phyloP scores from a whole-genome alignment of 2,329 filamentous ascomycete species.

The Stromatinia cepivora region DNA sequence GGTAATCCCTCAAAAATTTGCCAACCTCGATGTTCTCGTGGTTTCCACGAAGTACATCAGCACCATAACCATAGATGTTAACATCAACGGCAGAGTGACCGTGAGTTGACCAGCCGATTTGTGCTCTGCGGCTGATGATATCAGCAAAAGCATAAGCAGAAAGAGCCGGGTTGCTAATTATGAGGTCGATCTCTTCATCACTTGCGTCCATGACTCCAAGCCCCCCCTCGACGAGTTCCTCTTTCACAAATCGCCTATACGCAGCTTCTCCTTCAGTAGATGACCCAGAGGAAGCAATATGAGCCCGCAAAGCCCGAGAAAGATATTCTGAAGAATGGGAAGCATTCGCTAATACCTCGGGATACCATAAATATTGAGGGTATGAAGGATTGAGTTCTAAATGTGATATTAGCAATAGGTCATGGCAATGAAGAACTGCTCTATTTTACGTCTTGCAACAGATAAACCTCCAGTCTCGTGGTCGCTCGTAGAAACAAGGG shows the following conservation, averaged over 20 bases:
- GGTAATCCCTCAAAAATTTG: conserved; percentile 74
- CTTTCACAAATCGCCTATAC: conserved; percentile 62
- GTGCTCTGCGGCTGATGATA: conserved; percentile 83
- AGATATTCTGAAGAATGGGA: conserved; percentile 74
- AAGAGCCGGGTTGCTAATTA: conserved; percentile 59
- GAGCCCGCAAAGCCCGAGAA: conserved; percentile 58
- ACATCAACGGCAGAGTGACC: conserved; percentile 94
- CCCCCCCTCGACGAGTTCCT: conserved; percentile 64
- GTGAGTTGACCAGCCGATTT: conserved; percentile 92
- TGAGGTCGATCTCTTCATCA: conserved; percentile 65
- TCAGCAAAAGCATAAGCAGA: conserved; percentile 67
- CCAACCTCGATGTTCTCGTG: conserved; percentile 95
- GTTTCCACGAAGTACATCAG: conserved; percentile 72
- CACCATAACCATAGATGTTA: conserved; percentile 83
- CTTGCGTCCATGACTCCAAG: conserved; percentile 77
- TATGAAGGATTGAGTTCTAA: conserved; percentile 60
- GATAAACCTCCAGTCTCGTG: conserved; percentile 93
- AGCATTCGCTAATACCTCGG: conserved; percentile 75
- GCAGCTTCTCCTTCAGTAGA: conserved; percentile 40
- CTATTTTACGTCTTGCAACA: conserved; percentile 67
- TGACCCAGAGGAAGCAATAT: conserved; percentile 47
- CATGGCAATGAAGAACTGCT: not conserved
- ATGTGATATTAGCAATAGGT: conserved; percentile 12
- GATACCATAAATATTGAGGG: conserved; percentile 77
- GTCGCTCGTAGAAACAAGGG: conserved; percentile 88